Evolutionary conservation across 192 early-diverging fungal genomes (phyloP).

Genomic region (Gamsiella multidivaricata): DNA sequence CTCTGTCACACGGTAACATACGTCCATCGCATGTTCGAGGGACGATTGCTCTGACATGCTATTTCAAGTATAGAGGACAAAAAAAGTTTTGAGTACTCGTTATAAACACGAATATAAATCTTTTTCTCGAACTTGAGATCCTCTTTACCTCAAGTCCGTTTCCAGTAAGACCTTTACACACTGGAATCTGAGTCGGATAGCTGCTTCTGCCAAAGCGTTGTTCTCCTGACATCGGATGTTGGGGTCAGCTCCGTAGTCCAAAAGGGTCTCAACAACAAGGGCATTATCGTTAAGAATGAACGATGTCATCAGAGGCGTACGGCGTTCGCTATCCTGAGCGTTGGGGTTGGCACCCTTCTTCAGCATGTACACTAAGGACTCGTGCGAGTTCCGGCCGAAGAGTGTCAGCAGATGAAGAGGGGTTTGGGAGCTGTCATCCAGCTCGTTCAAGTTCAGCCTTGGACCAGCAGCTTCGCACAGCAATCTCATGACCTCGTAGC

Average conservation of each 20-base stretch:
- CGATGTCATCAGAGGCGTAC: constrained; percentile 40
- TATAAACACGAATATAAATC: not conserved
- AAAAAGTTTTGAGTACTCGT: not conserved
- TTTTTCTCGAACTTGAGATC: not conserved
- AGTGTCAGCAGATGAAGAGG: constrained; percentile 45
- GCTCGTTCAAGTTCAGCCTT: constrained; percentile 35
- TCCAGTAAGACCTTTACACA: constrained; percentile 50
- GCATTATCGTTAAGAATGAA: constrained; percentile 48
- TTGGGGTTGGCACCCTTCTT: constrained; percentile 41
- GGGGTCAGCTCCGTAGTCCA: constrained; percentile 50
- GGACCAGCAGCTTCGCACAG: constrained; percentile 37
- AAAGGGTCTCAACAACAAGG: constrained; percentile 31
- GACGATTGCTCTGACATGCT: constrained; percentile 46
- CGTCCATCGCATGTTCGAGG: constrained; percentile 43
- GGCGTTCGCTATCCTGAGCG: constrained; percentile 35
- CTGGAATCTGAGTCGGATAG: constrained; percentile 37
- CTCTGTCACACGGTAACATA: constrained; percentile 40
- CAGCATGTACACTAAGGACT: constrained; percentile 35
- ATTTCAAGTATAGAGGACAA: not conserved
- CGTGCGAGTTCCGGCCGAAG: constrained; percentile 17
- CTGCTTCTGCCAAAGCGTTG: constrained; percentile 47
- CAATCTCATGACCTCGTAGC: constrained; percentile 33
- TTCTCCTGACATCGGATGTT: constrained; percentile 41
- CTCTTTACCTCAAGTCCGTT: constrained; percentile 38
- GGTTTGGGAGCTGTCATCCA: constrained; percentile 43